Evolutionary conservation across 202 grass and related monocot genomes (phyloP).

Genomic region (Eragrostis tef): DNA sequence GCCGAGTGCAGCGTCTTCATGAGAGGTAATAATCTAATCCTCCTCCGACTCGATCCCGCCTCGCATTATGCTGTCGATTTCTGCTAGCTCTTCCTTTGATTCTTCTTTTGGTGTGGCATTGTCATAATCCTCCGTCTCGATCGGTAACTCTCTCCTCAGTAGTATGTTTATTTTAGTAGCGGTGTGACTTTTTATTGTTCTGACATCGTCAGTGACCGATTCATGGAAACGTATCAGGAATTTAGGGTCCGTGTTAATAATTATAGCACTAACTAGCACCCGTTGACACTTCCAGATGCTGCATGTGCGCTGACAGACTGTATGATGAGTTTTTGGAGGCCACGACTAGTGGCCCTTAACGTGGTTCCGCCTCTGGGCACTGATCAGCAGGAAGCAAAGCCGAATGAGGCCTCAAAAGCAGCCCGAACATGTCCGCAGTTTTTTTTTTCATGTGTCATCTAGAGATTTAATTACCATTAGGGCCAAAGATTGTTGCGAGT

Average conservation of each 20-base stretch:
- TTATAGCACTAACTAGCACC: too few species aligned
- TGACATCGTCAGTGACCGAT: constrained; percentile 32
- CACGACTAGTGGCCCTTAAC: too few species aligned
- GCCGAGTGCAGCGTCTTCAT: constrained; percentile 95
- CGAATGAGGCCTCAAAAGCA: background rate
- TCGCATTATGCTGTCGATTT: background rate
- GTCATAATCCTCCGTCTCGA: too few species aligned
- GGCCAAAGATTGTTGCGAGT: constrained; percentile 1
- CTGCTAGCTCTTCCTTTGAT: background rate
- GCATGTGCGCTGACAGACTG: too few species aligned
- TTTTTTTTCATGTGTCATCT: too few species aligned
- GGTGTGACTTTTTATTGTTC: too few species aligned
- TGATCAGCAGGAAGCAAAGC: background rate
- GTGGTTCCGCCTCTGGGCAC: too few species aligned
- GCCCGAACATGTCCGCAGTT: background rate
- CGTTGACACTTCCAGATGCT: too few species aligned
- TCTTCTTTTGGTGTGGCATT: background rate
- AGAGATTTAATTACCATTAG: too few species aligned
- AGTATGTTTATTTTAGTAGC: too few species aligned
- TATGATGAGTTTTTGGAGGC: too few species aligned
- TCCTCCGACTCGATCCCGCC: too few species aligned
- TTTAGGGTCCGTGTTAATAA: background rate
- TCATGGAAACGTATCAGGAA: background rate
- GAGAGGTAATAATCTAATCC: constrained; percentile 50
- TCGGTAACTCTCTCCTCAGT: background rate